Evolutionary conservation across 139 green algal genomes (phyloP).

Genomic region (Chlorella sorokiniana): DNA sequence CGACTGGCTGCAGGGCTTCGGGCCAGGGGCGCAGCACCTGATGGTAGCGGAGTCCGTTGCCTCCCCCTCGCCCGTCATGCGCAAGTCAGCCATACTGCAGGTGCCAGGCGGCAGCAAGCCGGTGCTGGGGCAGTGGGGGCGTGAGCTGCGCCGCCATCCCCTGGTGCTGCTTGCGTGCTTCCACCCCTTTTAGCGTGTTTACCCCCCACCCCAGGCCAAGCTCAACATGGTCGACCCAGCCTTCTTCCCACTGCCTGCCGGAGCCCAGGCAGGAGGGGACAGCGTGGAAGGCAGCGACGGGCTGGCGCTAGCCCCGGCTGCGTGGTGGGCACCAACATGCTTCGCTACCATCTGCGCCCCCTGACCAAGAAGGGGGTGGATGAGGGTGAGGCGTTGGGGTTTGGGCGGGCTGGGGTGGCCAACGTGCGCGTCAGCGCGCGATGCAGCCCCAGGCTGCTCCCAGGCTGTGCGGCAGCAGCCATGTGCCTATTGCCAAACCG

Average conservation of each 20-base stretch:
- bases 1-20: slow-evolving; percentile 47
- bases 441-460: neutral
- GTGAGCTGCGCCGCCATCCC: neutral
- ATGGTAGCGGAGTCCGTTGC: slow-evolving; percentile 39
- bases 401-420: no score
- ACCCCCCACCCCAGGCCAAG: slow-evolving; percentile 52
- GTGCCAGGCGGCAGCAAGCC: neutral
- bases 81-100: slow-evolving; percentile 26
- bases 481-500: neutral
- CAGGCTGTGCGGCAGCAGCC: neutral
- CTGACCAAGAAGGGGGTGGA: slow-evolving; percentile 52
- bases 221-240: slow-evolving; percentile 71
- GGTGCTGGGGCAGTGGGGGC: neutral
- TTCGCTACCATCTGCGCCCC: slow-evolving; percentile 62
- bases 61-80: slow-evolving; percentile 28
- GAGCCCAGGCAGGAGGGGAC: neutral
- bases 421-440: neutral
- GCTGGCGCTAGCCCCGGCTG: slow-evolving; percentile 11
- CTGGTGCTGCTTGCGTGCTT: neutral
- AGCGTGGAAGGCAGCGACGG: neutral
- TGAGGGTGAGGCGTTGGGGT: slow-evolving; percentile 21
- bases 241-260: slow-evolving; percentile 67
- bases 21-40: slow-evolving; percentile 48
- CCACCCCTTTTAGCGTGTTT: no score
- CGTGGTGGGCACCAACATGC: slow-evolving; percentile 49